A percentile compares a stretch with the other conserved stretches of the same genome.
Conservation (phyloP, 2,329 filamentous ascomycete species). For the Penicillium sclerotigenum region DNA sequence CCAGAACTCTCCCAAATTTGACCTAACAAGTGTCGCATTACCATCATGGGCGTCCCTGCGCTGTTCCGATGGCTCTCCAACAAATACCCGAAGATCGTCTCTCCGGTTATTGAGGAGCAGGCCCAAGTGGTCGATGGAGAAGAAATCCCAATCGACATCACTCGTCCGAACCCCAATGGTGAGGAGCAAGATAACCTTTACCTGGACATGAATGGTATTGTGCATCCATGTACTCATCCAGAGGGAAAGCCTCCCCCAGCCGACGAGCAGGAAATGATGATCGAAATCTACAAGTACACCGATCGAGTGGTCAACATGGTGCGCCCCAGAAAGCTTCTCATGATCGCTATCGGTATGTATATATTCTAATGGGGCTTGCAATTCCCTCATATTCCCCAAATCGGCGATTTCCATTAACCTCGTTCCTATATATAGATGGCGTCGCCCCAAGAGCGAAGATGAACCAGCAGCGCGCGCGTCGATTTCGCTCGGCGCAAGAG, state of each 20-base stretch:
- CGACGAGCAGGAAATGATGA: slow-evolving; percentile 99
- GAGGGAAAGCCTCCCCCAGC: slow-evolving; percentile 87
- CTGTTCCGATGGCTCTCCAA: slow-evolving; percentile 95
- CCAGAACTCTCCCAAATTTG: slow-evolving; percentile 3
- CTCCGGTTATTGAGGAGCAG: slow-evolving; percentile 80
- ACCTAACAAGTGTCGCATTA: slow-evolving; percentile 15
- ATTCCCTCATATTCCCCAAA: background rate
- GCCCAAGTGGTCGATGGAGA: slow-evolving; percentile 79
- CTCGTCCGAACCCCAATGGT: slow-evolving; percentile 86
- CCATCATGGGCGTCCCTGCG: slow-evolving; percentile 83
- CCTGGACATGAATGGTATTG: slow-evolving; percentile 98
- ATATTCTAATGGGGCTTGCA: background rate
- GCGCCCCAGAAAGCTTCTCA: slow-evolving; percentile 86
- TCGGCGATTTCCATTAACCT: background rate
- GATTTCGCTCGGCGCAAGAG: slow-evolving; percentile 91
- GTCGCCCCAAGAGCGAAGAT: slow-evolving; percentile 98
- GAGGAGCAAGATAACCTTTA: slow-evolving; percentile 98
- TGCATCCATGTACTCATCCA: slow-evolving; percentile 96
- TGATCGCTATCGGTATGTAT: slow-evolving; percentile 83
- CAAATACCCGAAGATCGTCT: slow-evolving; percentile 98
- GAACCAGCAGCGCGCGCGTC: slow-evolving; percentile 96
- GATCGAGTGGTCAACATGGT: slow-evolving; percentile 99
- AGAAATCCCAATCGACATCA: slow-evolving; percentile 79
- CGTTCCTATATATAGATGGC: slow-evolving; percentile 61
- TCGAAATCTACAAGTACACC: slow-evolving; percentile 98